Percentiles rank a stretch among this genome's conserved stretches.
Conservation (phyloP, 768 basidiomycete genomes). For the Tricholomella constricta region DNA sequence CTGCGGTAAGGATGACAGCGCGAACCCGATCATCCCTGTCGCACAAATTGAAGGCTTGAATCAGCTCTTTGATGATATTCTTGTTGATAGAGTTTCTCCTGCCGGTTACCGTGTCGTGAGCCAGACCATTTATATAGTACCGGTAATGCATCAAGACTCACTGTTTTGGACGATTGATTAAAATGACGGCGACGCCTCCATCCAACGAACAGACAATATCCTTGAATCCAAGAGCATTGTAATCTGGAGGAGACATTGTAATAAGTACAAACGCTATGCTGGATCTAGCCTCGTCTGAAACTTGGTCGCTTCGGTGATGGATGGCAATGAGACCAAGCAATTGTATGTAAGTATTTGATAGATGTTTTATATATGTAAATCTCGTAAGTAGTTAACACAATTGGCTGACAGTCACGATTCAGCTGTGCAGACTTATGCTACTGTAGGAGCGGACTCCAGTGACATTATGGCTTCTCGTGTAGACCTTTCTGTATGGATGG, state of each 20-base stretch:
- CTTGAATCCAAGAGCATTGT: constrained; percentile 38
- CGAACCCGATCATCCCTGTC: constrained; percentile 56
- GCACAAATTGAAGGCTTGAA: constrained; percentile 44
- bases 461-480: too few relatives aligned
- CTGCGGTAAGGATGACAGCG: constrained; percentile 53
- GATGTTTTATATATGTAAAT: too few relatives aligned
- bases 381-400: too few relatives aligned
- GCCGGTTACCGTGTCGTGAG: neutral
- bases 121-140: neutral
- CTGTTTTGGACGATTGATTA: constrained; percentile 51
- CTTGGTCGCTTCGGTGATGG: too few relatives aligned
- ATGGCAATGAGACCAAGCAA: too few relatives aligned
- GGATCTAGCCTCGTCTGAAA: too few relatives aligned
- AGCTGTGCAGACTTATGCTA: too few relatives aligned
- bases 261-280: too few relatives aligned
- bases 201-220: constrained; percentile 46
- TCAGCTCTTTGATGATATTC: constrained; percentile 38
- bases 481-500: too few relatives aligned
- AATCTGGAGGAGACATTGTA: constrained; percentile 35
- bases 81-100: constrained; percentile 49
- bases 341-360: too few relatives aligned
- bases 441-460: too few relatives aligned
- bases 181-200: constrained; percentile 42
- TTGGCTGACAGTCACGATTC: too few relatives aligned
- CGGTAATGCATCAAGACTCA: constrained; percentile 23